A percentile compares a stretch with the other conserved stretches of the same genome.
These are phyloP conservation scores for Saccharomycopsis sp. DNA, from an alignment of 805 yeast species.

Conservation along the genomic window DNA sequence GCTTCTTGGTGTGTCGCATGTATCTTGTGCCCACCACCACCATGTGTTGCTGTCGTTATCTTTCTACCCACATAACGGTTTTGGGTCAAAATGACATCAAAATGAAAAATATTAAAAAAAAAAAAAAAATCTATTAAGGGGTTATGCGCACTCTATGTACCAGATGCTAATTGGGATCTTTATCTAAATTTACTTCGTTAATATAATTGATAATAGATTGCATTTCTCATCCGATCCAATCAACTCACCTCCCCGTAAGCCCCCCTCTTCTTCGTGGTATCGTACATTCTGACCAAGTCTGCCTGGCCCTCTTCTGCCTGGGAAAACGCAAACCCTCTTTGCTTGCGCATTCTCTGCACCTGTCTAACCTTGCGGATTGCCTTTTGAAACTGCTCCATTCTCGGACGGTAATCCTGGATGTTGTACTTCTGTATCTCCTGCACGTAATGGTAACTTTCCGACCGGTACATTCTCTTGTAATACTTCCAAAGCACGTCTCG, in stretches of 20 bases:
- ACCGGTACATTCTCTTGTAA: conserved; percentile 82
- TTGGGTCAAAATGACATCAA: too few species aligned
- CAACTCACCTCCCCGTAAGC: conserved; percentile 54
- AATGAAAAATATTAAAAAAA: too few species aligned
- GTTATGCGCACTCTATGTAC: too few species aligned
- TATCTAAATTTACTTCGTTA: too few species aligned
- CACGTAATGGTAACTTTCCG: conserved; percentile 88
- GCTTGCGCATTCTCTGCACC: conserved; percentile 95
- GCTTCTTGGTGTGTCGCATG: too few species aligned
- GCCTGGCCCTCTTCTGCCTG: conserved; percentile 95
- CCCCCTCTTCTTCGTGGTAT: conserved; percentile 80
- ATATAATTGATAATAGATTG: too few species aligned
- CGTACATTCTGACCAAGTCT: conserved; percentile 83
- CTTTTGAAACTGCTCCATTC: conserved; percentile 92
- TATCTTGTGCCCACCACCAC: too few species aligned
- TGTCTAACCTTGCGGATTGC: conserved; percentile 97
- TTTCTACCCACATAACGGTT: too few species aligned
- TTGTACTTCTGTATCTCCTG: conserved; percentile 96
- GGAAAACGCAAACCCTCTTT: conserved; percentile 96
- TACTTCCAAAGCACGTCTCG: conserved; percentile 94
- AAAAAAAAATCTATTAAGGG: too few species aligned
- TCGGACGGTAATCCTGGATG: conserved; percentile 88
- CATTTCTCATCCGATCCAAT: too few species aligned
- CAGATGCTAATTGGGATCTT: too few species aligned
- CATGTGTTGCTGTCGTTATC: too few species aligned